A percentile compares a stretch with the other conserved stretches of the same genome.
These are phyloP conservation scores for Citrus cavaleriei DNA, from an alignment of 345 rosid genomes.

Conservation along the genomic window DNA sequence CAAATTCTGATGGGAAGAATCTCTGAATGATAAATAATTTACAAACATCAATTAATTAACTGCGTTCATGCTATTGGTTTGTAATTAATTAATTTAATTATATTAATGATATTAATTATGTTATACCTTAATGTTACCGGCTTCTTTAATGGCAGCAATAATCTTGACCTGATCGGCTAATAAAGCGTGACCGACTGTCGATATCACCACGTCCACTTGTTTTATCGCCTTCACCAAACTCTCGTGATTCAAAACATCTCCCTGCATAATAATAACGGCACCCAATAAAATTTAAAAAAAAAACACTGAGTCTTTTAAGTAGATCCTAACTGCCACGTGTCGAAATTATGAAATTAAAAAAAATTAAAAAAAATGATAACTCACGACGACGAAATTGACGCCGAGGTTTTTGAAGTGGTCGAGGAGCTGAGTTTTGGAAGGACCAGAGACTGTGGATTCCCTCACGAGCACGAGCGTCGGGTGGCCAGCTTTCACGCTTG, in stretches of 20 bases:
- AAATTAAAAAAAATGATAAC: not conserved
- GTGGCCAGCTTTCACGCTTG: slow-evolving; percentile 14
- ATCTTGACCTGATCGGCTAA: slow-evolving; percentile 42
- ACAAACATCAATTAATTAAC: not conserved
- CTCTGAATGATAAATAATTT: slow-evolving; percentile 25
- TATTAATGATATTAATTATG: too few species aligned
- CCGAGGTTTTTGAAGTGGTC: too few species aligned
- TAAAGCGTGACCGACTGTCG: slow-evolving; percentile 33
- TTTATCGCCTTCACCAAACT: slow-evolving; percentile 51
- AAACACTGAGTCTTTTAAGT: too few species aligned
- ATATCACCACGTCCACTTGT: slow-evolving; percentile 58
- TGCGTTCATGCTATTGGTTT: too few species aligned
- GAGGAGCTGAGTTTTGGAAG: not conserved
- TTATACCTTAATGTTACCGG: slow-evolving; percentile 52
- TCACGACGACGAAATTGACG: too few species aligned
- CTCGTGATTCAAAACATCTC: slow-evolving; percentile 47
- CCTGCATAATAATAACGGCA: slow-evolving; percentile 21
- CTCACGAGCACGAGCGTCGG: slow-evolving; percentile 9
- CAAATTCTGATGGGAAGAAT: slow-evolving; percentile 40
- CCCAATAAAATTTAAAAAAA: too few species aligned
- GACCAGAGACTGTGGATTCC: not conserved
- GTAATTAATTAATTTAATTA: too few species aligned
- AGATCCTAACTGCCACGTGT: too few species aligned
- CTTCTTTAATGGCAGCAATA: slow-evolving; percentile 61
- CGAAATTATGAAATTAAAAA: too few species aligned